Evolutionary conservation across 2,329 filamentous ascomycete species (phyloP), one percentile per base, ranked within the genome.

Genomic region (Phialophora tarda): DNA sequence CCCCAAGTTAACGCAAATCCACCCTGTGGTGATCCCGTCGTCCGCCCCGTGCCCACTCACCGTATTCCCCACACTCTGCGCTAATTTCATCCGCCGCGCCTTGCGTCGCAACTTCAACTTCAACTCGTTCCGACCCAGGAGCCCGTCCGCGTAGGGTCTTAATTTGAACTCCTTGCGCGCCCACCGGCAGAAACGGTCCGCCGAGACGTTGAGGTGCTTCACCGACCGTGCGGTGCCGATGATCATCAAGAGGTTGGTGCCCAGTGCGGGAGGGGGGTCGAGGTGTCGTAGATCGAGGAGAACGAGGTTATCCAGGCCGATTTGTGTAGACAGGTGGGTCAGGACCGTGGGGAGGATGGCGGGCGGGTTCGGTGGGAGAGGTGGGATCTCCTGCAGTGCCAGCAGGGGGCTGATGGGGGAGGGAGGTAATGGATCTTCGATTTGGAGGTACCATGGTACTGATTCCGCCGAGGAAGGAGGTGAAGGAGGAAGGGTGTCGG

Each of bases 1-100:
- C 4, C 91, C 92, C 10, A 95, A 85, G 75, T 97, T 96, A 67
- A 98, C 91, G 78, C 95, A 99, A 23, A 99, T 90, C 95, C 95
- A 99, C 10, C 93, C 93, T 0, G 94, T 97, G 12, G 90, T 89
- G 60, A 97, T 91, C 2, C 93, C 94, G 74, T 97, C 92, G 72
- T 97, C 93, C 1, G 85, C 81, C 56, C 85, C 85, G 14, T 84
- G 84, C 7, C 32, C 59, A 11, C 32, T 61, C 11, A 86, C 86
- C 5, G 82, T 80, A 55, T 85, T 83, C n/a, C 88, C 87, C 0
- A 87, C 86, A 66, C 86, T 90, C 14, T 91, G 92, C 71, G 96
- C 81, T 67, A 97, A 82, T 77, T 92, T 92, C 34, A 92, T 91
- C 72, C 90, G 89, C 76, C 92, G 91, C 7, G 91, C 88, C 76